Evolutionary conservation across 176 grass and related monocot genomes (phyloP), one percentile per base, ranked within the genome.

Genomic region (Cocos nucifera): DNA sequence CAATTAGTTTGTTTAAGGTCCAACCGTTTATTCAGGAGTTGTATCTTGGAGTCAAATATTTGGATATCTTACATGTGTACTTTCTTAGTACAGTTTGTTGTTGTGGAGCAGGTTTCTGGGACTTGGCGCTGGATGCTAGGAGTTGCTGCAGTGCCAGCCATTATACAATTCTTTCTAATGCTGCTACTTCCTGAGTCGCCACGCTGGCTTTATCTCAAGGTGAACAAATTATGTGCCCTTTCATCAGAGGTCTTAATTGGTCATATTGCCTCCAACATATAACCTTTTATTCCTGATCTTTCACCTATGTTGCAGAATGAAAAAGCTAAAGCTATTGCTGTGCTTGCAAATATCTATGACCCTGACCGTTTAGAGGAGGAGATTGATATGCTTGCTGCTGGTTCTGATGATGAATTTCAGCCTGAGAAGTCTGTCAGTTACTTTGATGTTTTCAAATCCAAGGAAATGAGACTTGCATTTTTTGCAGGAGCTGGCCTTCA

Each of bases 51-150:
- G 35, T 44, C 35, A 44, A 44, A 44, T 6, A 12, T 44, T 44
- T 44, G 35, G 12, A 2, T 44, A 44, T 44, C 10, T 44, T 44
- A 9, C 35, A 44, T 12, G 35, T 44, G 35, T 44, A 12, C 9
- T 44, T 44, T 44, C 35, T 44, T 44, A 9, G 10, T 2, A 1
- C 2, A 44, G 35, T 44, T 44, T 12, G 1, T 35, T 14, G 35
- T 12, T 44, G 35, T 78, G 58, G 16, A 17, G 74, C 70, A 97
- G 87, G 92, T 97, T 77, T 72, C 83, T 82, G 92, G 87, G 59
- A 97, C 92, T 23, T 97, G 92, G 92, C 81, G 92, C 39, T 91
- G 92, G 92, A 97, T 97, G 92, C 92, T 91, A 1, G 92, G 87
- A 74, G 87, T 97, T 54, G 80, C 87, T 69, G 92, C 92, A 9